Percentiles rank a stretch among this genome's conserved stretches.
phyloP scores from a whole-genome alignment of 352 stramenopile genomes.

The Phytophthora constricta region DNA sequence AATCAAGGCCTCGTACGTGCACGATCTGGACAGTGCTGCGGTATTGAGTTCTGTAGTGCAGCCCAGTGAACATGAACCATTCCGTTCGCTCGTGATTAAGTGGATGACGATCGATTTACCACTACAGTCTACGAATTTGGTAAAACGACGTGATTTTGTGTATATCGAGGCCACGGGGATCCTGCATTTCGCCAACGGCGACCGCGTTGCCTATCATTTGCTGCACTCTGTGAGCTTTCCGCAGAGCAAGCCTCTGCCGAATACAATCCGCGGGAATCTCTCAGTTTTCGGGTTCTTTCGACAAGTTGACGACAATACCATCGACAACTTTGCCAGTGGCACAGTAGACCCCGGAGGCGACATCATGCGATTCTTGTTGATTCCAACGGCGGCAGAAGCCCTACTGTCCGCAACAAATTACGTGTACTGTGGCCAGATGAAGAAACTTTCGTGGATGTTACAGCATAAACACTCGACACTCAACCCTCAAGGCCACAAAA shows the following conservation, averaged over 20 bases:
- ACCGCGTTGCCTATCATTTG: constrained; percentile 36
- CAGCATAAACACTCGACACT: constrained; percentile 6
- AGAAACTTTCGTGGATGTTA: constrained; percentile 47
- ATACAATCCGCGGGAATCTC: constrained; percentile 23
- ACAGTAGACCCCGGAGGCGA: constrained; percentile 30
- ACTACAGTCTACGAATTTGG: constrained; percentile 4
- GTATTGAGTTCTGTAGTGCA: constrained; percentile 30
- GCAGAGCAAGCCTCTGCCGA: constrained; percentile 11
- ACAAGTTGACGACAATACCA: constrained; percentile 14
- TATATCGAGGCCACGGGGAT: constrained; percentile 31
- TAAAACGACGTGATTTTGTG: constrained; percentile 29
- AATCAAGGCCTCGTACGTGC: constrained; percentile 41
- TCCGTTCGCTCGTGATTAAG: constrained; percentile 35
- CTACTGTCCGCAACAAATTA: constrained; percentile 24
- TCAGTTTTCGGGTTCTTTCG: constrained; percentile 39
- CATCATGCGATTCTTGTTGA: constrained; percentile 1
- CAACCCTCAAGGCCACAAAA: not conserved
- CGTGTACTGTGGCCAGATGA: constrained; percentile 43
- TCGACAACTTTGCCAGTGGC: constrained; percentile 40
- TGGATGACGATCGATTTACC: constrained; percentile 27
- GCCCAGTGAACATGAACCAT: constrained; percentile 38
- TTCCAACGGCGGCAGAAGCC: constrained; percentile 6
- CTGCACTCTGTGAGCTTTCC: constrained; percentile 36
- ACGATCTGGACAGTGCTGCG: constrained; percentile 41
- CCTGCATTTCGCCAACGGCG: constrained; percentile 7